Evolutionary conservation across 345 rosid species (phyloP).

Genomic region (Salix purpurea): DNA sequence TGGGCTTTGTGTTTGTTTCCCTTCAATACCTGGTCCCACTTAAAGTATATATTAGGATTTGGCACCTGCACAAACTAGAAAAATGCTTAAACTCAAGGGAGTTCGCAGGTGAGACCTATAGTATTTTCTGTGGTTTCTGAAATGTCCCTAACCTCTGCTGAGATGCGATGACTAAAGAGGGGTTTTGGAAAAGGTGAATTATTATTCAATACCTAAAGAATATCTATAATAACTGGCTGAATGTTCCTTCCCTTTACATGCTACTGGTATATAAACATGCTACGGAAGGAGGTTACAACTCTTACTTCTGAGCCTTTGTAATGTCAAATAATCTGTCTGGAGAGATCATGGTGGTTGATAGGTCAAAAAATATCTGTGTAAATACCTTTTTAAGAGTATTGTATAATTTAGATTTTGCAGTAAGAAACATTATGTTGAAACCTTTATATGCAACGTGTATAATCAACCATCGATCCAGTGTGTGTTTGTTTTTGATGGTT

Average conservation of each 20-base stretch:
- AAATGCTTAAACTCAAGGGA: neutral
- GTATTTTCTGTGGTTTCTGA: neutral
- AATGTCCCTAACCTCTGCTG: neutral
- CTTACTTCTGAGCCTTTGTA: neutral
- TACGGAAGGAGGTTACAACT: neutral
- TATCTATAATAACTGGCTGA: neutral
- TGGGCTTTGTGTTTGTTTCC: neutral
- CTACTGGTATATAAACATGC: neutral
- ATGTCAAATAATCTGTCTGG: neutral
- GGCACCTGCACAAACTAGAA: neutral
- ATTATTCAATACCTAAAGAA: neutral
- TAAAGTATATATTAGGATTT: neutral
- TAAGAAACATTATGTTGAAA: neutral
- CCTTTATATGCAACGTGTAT: neutral
- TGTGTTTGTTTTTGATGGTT: neutral
- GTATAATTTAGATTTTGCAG: neutral
- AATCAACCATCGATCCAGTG: neutral
- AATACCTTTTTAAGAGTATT: neutral
- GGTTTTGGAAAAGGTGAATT: neutral
- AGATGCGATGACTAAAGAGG: neutral
- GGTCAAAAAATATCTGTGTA: neutral
- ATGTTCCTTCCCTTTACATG: neutral
- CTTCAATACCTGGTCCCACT: neutral
- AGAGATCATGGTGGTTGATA: neutral
- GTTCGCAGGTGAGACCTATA: neutral